Conservation (phyloP, 805 yeast species). For the Saccharomycopsis sp. region DNA sequence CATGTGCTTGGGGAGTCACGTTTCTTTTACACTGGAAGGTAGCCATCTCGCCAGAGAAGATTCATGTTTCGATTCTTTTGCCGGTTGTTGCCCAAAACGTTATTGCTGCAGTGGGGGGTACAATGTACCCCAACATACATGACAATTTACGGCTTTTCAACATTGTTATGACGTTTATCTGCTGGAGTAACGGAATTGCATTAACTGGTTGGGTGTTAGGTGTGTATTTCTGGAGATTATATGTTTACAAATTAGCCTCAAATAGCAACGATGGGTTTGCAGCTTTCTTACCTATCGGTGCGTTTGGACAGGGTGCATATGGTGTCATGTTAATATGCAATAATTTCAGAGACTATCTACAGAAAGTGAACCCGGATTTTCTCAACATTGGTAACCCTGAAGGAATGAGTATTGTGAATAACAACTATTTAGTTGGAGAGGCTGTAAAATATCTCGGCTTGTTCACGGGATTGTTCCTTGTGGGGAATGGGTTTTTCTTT, state of each 20-base stretch:
- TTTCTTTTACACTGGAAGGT: conserved; percentile 38
- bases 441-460: conserved; percentile 29
- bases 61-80: conserved; percentile 55
- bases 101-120: conserved; percentile 61
- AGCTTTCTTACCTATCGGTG: conserved; percentile 75
- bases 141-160: conserved; percentile 44
- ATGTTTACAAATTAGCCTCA: conserved; percentile 51
- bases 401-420: conserved; percentile 17
- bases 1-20: conserved; percentile 57
- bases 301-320: conserved; percentile 79
- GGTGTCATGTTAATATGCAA: conserved; percentile 53
- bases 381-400: conserved; percentile 6
- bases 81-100: conserved; percentile 82
- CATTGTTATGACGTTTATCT: conserved; percentile 45
- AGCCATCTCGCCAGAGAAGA: conserved; percentile 30
- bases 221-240: conserved; percentile 53
- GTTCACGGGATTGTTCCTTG: conserved; percentile 37
- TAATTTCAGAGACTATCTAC: conserved; percentile 29
- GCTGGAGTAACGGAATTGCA: conserved; percentile 65
- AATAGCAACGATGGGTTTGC: conserved; percentile 49
- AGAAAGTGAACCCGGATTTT: conserved; percentile 21
- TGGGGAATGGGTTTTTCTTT: conserved; percentile 55
- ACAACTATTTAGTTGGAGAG: conserved; percentile 26
- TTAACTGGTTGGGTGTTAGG: conserved; percentile 51
- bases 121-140: conserved; percentile 42